Percentiles rank a stretch among this genome's conserved stretches.
These are phyloP conservation scores for Agaricus blazei DNA, from an alignment of 768 basidiomycete species.

Conservation along the genomic window DNA sequence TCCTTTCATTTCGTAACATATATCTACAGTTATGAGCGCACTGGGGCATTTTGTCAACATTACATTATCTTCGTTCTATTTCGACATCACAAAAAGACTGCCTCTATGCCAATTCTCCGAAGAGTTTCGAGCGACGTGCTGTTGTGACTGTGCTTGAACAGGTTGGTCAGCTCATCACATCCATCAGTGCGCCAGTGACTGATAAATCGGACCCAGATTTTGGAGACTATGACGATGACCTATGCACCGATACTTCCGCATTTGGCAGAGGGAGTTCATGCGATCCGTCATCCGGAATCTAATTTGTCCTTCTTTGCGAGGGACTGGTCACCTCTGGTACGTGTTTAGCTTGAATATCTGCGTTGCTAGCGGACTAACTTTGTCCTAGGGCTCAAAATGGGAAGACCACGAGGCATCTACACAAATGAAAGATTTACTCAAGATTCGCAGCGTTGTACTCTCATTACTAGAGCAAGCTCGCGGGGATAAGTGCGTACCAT, in stretches of 20 bases:
- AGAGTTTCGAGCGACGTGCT: slow-evolving; percentile 51
- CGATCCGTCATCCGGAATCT: slow-evolving; percentile 28
- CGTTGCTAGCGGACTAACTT: background rate
- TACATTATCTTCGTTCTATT: slow-evolving; percentile 86
- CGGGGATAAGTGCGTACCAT: slow-evolving; percentile 54
- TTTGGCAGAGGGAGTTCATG: slow-evolving; percentile 84
- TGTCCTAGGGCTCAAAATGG: slow-evolving; percentile 54
- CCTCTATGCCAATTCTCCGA: slow-evolving; percentile 65
- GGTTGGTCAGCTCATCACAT: slow-evolving; percentile 29
- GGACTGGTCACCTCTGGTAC: slow-evolving; percentile 66
- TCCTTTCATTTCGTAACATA: background rate
- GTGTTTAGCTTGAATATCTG: slow-evolving; percentile 14
- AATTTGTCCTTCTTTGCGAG: slow-evolving; percentile 61
- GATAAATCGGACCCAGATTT: slow-evolving; percentile 37
- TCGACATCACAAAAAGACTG: slow-evolving; percentile 87
- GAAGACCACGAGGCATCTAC: slow-evolving; percentile 45
- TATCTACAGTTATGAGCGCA: slow-evolving; percentile 56
- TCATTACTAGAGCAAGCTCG: slow-evolving; percentile 74
- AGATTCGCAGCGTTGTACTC: slow-evolving; percentile 56
- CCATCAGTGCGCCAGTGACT: background rate
- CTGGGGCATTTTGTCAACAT: slow-evolving; percentile 76
- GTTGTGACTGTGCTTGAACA: slow-evolving; percentile 69
- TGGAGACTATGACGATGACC: slow-evolving; percentile 62
- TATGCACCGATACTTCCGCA: slow-evolving; percentile 88
- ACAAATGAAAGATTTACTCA: slow-evolving; percentile 62